Evolutionary conservation across 306 rosid species (phyloP), one percentile per base, ranked within the genome.

Genomic region (Ceratonia siliqua): DNA sequence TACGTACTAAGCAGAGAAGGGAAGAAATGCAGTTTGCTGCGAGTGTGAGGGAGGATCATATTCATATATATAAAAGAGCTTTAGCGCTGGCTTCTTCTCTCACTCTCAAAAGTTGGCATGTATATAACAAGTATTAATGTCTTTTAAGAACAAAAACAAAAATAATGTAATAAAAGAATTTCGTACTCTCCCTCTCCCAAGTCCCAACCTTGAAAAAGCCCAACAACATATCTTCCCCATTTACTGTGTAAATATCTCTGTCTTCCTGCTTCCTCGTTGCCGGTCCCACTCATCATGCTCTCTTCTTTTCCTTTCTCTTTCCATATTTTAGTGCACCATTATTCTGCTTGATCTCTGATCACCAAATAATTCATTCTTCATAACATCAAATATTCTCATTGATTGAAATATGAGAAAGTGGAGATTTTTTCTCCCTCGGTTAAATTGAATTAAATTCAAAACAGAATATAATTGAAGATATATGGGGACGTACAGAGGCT

Each of bases 311-410:
- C n/a, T n/a, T n/a, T n/a, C 7, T 1, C 67, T 61, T 61, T 61
- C 67, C 46, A 15, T 17, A 33, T 35, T 58, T 58, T 35, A 58
- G 65, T 58, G 65, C 42, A 36, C 7, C 63, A 58, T 58, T 33
- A 53, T 53, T 41, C 59, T 52, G 2, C 39, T 42, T 50, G 28
- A 41, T 24, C 49, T 25, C 71, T 25, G 27, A 43, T 64, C 70
- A 59, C 53, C 52, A n/a, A 39, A 62, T 42, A 6, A 39, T 36
- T 61, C 39, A 77, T 74, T 53, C 14, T 62, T 39, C 83, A 78
- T 82, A 2, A 74, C 71, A 61, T 62, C 83, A 78, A 45, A 68
- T 82, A 73, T 77, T 63, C 78, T 5, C 78, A 79, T 74, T 74
- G 63, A 82, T 62, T 78, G 57, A 25, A 13, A 11, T 48, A 53